Percentiles rank a stretch among this genome's conserved stretches.
phyloP scores from a whole-genome alignment of 148 eudicot species.

The Salicornia ramosissima region DNA sequence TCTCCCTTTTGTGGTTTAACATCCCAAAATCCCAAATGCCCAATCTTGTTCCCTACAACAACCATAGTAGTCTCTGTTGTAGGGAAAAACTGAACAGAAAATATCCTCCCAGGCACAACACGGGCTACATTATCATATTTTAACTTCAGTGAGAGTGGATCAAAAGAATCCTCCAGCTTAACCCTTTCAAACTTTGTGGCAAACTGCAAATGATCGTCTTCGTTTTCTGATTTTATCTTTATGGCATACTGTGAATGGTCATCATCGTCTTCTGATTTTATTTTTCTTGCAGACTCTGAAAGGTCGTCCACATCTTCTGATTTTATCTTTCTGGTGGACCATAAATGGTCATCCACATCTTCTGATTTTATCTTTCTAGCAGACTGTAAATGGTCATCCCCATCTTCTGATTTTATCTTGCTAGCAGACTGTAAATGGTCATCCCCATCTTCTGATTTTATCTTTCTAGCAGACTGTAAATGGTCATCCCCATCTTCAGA shows the following conservation, averaged over 20 bases:
- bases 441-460: background rate
- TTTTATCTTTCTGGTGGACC: background rate
- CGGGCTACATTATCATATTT: constrained; percentile 65
- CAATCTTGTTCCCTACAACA: constrained; percentile 67
- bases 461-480: too few relatives aligned
- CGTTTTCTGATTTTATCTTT: constrained; percentile 46
- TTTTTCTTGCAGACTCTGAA: background rate
- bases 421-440: background rate
- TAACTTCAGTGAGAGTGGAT: constrained; percentile 42
- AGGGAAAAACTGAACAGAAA: constrained; percentile 55
- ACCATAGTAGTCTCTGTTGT: constrained; percentile 49
- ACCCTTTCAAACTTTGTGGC: constrained; percentile 17
- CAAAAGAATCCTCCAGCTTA: constrained; percentile 35
- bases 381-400: constrained; percentile 39
- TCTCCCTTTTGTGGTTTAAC: constrained; percentile 35
- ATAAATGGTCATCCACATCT: constrained; percentile 53
- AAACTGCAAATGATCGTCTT: constrained; percentile 59
- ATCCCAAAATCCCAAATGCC: constrained; percentile 87
- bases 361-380: constrained; percentile 45
- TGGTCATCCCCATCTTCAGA: too few relatives aligned
- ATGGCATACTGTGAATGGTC: constrained; percentile 38
- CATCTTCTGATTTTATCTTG: constrained; percentile 30
- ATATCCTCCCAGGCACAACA: constrained; percentile 63
- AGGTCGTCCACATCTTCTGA: background rate
- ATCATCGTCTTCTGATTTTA: constrained; percentile 34